A percentile compares a stretch with the other conserved stretches of the same genome.
These are phyloP conservation scores for Phytophthora brassicae DNA, from an alignment of 352 stramenopile genomes.

Conservation along the genomic window DNA sequence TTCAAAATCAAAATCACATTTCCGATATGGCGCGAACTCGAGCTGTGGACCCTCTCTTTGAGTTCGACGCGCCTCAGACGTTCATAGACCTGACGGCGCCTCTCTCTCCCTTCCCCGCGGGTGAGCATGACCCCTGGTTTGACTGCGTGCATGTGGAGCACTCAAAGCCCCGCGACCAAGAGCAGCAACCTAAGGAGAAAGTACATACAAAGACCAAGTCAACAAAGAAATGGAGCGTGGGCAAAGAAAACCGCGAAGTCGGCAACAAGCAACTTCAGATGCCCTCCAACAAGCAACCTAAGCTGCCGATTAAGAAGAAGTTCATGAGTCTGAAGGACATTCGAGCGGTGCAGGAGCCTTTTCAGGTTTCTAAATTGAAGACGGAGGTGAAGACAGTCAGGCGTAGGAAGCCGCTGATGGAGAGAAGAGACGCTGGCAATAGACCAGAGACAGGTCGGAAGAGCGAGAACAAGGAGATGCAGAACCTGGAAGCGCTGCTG, in stretches of 20 bases:
- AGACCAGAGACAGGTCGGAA: conserved; percentile 6
- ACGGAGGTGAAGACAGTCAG: conserved; percentile 1
- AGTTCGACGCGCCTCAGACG: conserved; percentile 69
- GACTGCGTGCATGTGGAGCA: conserved; percentile 53
- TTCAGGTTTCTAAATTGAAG: conserved; percentile 17
- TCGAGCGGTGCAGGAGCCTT: conserved; percentile 21
- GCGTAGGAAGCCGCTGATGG: conserved; percentile 15
- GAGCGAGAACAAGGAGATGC: conserved; percentile 37
- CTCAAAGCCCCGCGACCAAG: conserved; percentile 50
- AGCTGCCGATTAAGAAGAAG: conserved; percentile 8
- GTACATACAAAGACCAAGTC: background rate
- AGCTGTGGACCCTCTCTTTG: conserved; percentile 67
- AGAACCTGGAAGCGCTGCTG: conserved; percentile 59
- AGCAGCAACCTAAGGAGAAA: conserved; percentile 16
- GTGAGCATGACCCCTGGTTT: conserved; percentile 68
- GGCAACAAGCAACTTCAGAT: background rate
- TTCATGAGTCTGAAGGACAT: conserved; percentile 27
- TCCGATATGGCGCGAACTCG: conserved; percentile 20
- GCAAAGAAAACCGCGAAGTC: conserved; percentile 41
- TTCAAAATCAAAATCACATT: conserved; percentile 1
- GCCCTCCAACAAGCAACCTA: conserved; percentile 13
- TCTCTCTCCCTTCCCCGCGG: conserved; percentile 7
- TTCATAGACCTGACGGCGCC: conserved; percentile 55
- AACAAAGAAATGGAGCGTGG: conserved; percentile 4
- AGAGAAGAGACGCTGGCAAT: conserved; percentile 21